A percentile compares a stretch with the other conserved stretches of the same genome.
These are phyloP conservation scores for Solanum neorickii DNA, from an alignment of 257 asterid species.

Conservation along the genomic window DNA sequence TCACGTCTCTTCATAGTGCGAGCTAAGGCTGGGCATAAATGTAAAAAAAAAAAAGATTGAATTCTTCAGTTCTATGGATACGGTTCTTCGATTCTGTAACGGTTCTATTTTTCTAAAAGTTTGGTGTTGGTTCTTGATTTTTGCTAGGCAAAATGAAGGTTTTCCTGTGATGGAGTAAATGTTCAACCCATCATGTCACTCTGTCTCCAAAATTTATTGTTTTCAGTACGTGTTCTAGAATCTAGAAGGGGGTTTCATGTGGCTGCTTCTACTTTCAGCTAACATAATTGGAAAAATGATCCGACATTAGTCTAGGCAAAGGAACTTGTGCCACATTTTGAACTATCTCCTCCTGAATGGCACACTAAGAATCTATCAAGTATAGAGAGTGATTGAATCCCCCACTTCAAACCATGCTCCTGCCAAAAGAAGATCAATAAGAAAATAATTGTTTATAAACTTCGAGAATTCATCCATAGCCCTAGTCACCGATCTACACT, in stretches of 20 bases:
- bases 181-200: neutral
- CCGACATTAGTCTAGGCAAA: neutral
- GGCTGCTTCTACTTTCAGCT: neutral
- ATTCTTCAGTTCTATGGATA: neutral
- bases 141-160: neutral
- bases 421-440: neutral
- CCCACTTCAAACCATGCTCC: neutral
- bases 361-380: neutral
- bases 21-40: neutral
- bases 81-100: neutral
- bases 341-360: neutral
- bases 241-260: neutral
- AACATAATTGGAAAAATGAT: neutral
- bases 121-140: neutral
- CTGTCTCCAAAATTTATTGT: neutral
- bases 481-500: neutral
- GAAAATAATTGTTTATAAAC: neutral
- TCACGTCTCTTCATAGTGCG: neutral
- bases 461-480: neutral
- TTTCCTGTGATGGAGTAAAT: neutral
- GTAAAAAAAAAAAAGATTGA: neutral
- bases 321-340: neutral
- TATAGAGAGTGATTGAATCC: neutral
- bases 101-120: neutral
- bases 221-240: neutral